Percentiles rank a stretch among this genome's conserved stretches.
phyloP scores from a whole-genome alignment of 2,329 filamentous ascomycete genomes.

The Aotearoamyces nothofagi region DNA sequence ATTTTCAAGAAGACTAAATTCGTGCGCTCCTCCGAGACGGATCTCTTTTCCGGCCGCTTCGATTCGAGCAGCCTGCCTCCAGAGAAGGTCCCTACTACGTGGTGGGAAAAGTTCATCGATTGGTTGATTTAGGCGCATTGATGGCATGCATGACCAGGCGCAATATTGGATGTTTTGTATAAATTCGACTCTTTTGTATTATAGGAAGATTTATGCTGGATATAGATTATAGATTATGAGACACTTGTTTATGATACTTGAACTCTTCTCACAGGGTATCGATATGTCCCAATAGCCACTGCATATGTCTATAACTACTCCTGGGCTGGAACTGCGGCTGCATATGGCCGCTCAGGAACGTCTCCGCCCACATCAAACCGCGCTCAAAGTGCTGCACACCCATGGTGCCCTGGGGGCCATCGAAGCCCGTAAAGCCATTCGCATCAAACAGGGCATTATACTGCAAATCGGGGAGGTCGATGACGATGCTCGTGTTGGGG shows the following conservation, averaged over 20 bases:
- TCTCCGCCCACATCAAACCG: slow-evolving; percentile 23
- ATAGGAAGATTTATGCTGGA: no score
- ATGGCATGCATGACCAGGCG: no score
- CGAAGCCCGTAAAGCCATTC: slow-evolving; percentile 25
- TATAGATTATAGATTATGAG: no score
- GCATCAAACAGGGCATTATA: slow-evolving; percentile 6
- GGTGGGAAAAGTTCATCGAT: slow-evolving; percentile 6
- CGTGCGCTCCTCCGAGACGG: slow-evolving; percentile 2
- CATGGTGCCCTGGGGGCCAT: slow-evolving; percentile 32
- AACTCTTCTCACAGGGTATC: slow-evolving; percentile 8
- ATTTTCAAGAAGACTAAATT: slow-evolving; percentile 4
- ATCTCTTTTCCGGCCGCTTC: slow-evolving; percentile 6
- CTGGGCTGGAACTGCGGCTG: slow-evolving; percentile 21
- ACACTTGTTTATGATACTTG: no score
- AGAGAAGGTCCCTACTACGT: slow-evolving; percentile 3
- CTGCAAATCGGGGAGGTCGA: slow-evolving; percentile 11
- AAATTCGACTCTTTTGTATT: no score
- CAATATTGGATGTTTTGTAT: no score
- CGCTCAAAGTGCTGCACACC: slow-evolving; percentile 21
- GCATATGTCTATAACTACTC: slow-evolving; percentile 19
- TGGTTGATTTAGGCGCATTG: slow-evolving; percentile 6
- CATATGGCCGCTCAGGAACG: slow-evolving; percentile 21
- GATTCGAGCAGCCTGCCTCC: slow-evolving; percentile 1
- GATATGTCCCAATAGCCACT: slow-evolving; percentile 21
- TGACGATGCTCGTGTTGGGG: slow-evolving; percentile 17